Percentiles rank a stretch among this genome's conserved stretches.
Evolutionary conservation across 2,329 filamentous ascomycete genomes (phyloP).

Genomic region (Pseudogymnoascus sp.): DNA sequence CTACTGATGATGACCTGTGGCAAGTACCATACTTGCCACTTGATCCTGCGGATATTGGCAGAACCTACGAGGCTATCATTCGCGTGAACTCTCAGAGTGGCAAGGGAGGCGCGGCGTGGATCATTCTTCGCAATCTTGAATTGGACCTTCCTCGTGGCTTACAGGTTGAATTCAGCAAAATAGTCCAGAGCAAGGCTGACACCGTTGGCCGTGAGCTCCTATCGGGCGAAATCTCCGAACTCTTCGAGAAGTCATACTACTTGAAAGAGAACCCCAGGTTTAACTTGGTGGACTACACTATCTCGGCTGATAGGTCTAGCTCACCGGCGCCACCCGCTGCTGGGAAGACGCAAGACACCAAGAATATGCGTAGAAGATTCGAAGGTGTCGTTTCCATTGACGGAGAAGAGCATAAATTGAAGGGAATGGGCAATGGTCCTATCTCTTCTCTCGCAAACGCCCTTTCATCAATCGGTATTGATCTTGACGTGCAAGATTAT

Average conservation of each 20-base stretch:
- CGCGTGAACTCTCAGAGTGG: constrained; percentile 95
- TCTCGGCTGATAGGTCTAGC: constrained; percentile 71
- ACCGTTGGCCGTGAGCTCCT: constrained; percentile 75
- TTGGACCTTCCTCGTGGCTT: constrained; percentile 89
- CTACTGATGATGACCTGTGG: constrained; percentile 64
- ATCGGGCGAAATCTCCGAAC: constrained; percentile 71
- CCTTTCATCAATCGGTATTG: constrained; percentile 69
- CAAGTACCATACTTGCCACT: constrained; percentile 86
- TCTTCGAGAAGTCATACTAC: constrained; percentile 89
- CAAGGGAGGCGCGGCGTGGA: constrained; percentile 91
- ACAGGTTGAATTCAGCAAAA: constrained; percentile 81
- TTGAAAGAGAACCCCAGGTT: constrained; percentile 79
- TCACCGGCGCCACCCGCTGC: constrained; percentile 63
- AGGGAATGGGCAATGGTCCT: constrained; percentile 79
- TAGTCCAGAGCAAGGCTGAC: constrained; percentile 80
- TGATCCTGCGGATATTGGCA: constrained; percentile 86
- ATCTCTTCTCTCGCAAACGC: constrained; percentile 84
- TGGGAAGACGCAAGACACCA: constrained; percentile 69
- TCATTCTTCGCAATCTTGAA: constrained; percentile 81
- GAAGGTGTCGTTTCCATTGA: constrained; percentile 80
- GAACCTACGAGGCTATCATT: constrained; percentile 97
- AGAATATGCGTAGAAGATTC: constrained; percentile 74
- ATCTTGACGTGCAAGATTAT: constrained; percentile 88
- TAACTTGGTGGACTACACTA: constrained; percentile 83
- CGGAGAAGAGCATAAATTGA: constrained; percentile 68